phyloP scores from a whole-genome alignment of 1,139 yeast species.

The Blastobotrys illinoisensis region DNA sequence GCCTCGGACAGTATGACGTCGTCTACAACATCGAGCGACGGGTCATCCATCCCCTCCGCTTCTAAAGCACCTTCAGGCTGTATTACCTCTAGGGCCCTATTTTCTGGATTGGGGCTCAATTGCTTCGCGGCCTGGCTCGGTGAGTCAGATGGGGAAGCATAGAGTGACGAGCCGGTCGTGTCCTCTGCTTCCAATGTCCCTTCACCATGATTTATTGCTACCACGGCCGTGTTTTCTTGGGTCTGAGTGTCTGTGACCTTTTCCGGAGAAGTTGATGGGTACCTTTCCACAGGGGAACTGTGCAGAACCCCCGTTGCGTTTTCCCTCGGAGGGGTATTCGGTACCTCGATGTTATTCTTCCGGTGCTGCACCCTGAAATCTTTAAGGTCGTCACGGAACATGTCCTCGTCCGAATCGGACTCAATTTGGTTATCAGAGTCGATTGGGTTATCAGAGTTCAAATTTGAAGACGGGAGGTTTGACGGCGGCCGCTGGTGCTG shows the following conservation, averaged over 20 bases:
- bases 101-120: too few species aligned
- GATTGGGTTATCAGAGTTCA: background rate
- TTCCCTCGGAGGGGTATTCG: background rate
- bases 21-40: background rate
- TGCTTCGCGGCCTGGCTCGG: too few species aligned
- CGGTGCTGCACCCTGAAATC: background rate
- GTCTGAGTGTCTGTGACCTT: background rate
- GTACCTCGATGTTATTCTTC: background rate
- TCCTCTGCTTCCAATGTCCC: background rate
- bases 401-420: background rate
- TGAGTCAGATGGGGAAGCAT: too few species aligned
- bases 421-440: background rate
- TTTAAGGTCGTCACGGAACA: background rate
- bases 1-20: background rate
- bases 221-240: background rate
- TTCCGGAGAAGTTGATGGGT: background rate
- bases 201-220: too few species aligned
- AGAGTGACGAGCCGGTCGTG: background rate
- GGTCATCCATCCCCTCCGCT: background rate
- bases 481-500: background rate
- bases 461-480: background rate
- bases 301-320: background rate
- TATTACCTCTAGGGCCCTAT: too few species aligned
- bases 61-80: too few species aligned
- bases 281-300: background rate